phyloP scores from a whole-genome alignment of 345 rosid genomes.

The Salix arbutifolia region DNA sequence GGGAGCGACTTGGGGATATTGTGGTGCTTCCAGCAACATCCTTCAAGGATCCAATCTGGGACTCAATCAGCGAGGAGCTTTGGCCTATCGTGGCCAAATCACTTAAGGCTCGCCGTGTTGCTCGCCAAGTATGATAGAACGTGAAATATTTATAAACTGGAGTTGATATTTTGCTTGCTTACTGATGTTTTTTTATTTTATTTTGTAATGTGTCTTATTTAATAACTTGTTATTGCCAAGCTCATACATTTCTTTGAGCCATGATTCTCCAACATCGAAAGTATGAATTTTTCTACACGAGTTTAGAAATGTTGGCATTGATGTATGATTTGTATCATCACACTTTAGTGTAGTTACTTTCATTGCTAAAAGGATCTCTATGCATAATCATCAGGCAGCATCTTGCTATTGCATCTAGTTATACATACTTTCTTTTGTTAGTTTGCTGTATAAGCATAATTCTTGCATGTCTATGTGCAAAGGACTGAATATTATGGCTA shows the following conservation, averaged over 20 bases:
- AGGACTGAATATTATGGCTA: not conserved
- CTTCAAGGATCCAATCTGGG: slow-evolving; percentile 75
- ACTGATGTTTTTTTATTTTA: not conserved
- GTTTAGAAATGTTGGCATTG: not conserved
- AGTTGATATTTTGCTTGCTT: not conserved
- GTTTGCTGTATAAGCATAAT: not conserved
- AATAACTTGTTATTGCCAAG: not conserved
- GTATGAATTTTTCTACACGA: not conserved
- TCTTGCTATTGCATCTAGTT: not conserved
- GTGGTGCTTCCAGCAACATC: slow-evolving; percentile 76
- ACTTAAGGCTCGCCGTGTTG: slow-evolving; percentile 62
- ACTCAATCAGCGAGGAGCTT: slow-evolving; percentile 58
- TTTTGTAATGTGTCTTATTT: not conserved
- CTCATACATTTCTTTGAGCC: not conserved
- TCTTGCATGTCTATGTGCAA: not conserved
- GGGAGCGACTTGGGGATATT: slow-evolving; percentile 89
- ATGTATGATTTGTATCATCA: not conserved
- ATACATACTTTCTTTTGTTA: not conserved
- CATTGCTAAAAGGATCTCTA: not conserved
- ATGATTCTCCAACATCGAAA: not conserved
- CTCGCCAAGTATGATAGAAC: slow-evolving; percentile 59
- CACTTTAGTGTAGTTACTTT: too few relatives aligned
- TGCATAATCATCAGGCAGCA: not conserved
- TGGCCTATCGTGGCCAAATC: slow-evolving; percentile 67
- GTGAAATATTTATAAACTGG: not conserved